Conservation (phyloP, 2,329 filamentous ascomycete species). For the Graphilbum fragrans region DNA sequence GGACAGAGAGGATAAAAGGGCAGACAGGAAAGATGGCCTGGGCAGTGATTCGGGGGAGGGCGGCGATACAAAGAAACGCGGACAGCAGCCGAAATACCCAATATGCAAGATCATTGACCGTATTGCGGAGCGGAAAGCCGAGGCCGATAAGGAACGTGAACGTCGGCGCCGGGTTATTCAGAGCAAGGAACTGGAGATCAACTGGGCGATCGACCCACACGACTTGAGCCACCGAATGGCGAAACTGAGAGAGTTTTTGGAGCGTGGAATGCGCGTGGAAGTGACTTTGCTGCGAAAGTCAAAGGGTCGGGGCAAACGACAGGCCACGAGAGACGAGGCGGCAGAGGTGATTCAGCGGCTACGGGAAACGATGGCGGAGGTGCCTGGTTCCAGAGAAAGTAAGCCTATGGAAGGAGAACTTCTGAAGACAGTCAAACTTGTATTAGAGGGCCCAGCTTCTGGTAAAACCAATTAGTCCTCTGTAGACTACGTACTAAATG, state of each 20-base stretch:
- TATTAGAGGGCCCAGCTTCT: conserved; percentile 25
- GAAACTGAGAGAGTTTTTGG: conserved; percentile 56
- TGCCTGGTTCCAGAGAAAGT: conserved; percentile 26
- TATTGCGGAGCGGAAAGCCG: conserved; percentile 29
- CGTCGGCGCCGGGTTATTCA: conserved; percentile 25
- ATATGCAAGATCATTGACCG: conserved; percentile 63
- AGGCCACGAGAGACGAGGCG: conserved; percentile 49
- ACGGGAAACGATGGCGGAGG: conserved; percentile 17
- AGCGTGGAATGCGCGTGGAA: conserved; percentile 65
- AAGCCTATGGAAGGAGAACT: conserved; percentile 29
- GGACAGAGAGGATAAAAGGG: background rate
- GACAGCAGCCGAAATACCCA: conserved; percentile 25
- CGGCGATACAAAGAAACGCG: background rate
- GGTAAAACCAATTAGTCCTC: too few relatives aligned
- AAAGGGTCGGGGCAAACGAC: conserved; percentile 41
- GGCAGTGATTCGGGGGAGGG: background rate
- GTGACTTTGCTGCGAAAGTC: conserved; percentile 51
- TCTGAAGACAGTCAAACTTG: conserved; percentile 23
- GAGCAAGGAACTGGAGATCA: conserved; percentile 73
- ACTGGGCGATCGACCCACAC: conserved; percentile 71
- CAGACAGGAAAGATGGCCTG: conserved; percentile 5
- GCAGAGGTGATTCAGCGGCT: conserved; percentile 37
- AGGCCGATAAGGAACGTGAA: conserved; percentile 30
- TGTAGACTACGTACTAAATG: too few relatives aligned
- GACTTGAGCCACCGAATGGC: conserved; percentile 64